Evolutionary conservation across 345 rosid genomes (phyloP).

Genomic region (Moricandia arvensis): DNA sequence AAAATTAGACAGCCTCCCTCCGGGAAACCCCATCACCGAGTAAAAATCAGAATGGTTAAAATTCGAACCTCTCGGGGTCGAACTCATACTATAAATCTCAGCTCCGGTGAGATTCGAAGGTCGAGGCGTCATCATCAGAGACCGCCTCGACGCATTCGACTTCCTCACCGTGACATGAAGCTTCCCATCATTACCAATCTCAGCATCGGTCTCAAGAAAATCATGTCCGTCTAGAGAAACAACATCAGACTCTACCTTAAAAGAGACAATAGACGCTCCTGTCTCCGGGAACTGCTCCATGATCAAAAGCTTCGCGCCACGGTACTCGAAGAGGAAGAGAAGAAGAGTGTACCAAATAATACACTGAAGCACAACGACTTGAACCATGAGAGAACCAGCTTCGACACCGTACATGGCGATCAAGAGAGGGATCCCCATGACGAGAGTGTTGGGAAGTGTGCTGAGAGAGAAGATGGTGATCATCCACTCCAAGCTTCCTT

Average conservation of each 20-base stretch:
- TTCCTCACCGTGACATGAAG: conserved; percentile 84
- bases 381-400: conserved; percentile 87
- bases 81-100: conserved; percentile 85
- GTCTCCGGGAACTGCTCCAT: conserved; percentile 97
- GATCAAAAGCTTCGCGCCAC: conserved; percentile 83
- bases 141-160: conserved; percentile 77
- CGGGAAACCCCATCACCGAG: conserved; percentile 81
- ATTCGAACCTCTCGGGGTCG: conserved; percentile 92
- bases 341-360: conserved; percentile 96
- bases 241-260: conserved; percentile 87
- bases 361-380: conserved; percentile 90
- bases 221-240: conserved; percentile 80
- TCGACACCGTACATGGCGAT: conserved; percentile 81
- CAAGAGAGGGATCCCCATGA: conserved; percentile 91
- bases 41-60: conserved; percentile 86
- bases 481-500: conserved; percentile 88
- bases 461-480: conserved; percentile 90
- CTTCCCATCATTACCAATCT: conserved; percentile 82
- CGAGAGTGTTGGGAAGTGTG: conserved; percentile 88
- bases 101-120: conserved; percentile 92
- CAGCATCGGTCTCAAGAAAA: conserved; percentile 82
- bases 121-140: conserved; percentile 72
- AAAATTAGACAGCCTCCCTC: conserved; percentile 73
- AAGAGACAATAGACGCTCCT: conserved; percentile 84
- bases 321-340: conserved; percentile 82